Evolutionary conservation across 2,329 filamentous ascomycete species (phyloP), one percentile per base, ranked within the genome.

Genomic region (Fusarium nurragi): DNA sequence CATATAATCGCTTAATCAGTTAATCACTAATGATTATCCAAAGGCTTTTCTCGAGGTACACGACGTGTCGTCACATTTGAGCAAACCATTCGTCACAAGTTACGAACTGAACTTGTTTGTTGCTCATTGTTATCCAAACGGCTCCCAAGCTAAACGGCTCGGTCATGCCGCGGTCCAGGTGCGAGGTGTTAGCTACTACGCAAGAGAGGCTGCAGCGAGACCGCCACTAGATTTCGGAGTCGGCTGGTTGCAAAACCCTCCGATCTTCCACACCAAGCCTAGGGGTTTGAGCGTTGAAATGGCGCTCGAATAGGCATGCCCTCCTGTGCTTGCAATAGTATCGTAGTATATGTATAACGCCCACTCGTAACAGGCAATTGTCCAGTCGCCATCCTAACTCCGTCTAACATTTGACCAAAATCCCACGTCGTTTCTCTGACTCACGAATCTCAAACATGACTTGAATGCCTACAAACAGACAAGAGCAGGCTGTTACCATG

Each of bases 371-470:
- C 16, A 34, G 21, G 40, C 23, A 36, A 32, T 30, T 23, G n/a
- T 16, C 45, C 25, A 43, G 25, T 19, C 14, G 28, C 18, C 28
- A 16, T 39, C 19, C 21, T 36, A 34, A 38, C 9, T 41, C 26
- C 18, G 13, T 63, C 58, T 77, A 97, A 76, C 93, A 98, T 79
- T 92, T 97, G 77, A 97, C 76, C 68, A 87, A 84, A 57, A 97
- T 90, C 1, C 95, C 95, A 69, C 86, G 87, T 70, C 94, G 86
- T 78, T 88, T 87, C 81, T 99, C 95, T 38, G 85, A 83, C 80
- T 97, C 92, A 49, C 95, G 84, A 68, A 96, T 86, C 81, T 99
- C 95, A 80, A 98, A 97, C 95, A 99, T 99, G 73, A 97, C 81
- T 79, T 98, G 94, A 38, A 91, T 86, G 23, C 90, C 94, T 1